Conservation (phyloP, 2,329 filamentous ascomycete species). For the Neonectria hederae region DNA sequence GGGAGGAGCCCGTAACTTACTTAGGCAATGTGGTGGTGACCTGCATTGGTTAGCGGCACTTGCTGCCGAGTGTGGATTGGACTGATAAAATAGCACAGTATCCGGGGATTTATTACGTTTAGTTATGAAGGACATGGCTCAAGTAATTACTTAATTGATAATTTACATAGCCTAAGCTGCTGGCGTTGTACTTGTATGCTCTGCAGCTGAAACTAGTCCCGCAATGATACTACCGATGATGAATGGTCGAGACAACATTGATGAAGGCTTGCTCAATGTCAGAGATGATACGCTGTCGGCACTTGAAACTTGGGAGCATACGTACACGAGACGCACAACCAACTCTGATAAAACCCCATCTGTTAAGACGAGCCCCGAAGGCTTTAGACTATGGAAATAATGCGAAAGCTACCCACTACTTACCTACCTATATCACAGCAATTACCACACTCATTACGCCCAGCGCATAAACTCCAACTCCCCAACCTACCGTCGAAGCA, state of each 20-base stretch:
- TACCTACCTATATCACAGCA: neutral
- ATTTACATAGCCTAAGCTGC: neutral
- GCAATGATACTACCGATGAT: neutral
- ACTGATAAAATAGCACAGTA: neutral
- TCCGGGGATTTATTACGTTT: neutral
- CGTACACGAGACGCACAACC: neutral
- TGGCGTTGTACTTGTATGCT: neutral
- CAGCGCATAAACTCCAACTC: slow-evolving; percentile 11
- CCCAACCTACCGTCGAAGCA: slow-evolving; percentile 7
- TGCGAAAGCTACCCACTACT: neutral
- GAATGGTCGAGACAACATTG: neutral
- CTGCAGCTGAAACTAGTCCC: neutral
- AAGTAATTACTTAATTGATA: neutral
- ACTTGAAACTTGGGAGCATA: neutral
- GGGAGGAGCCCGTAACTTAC: slow-evolving; percentile 12
- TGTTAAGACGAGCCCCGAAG: neutral
- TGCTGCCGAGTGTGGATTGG: neutral
- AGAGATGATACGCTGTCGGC: neutral
- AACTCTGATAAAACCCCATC: neutral
- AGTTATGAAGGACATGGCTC: no score
- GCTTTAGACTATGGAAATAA: neutral
- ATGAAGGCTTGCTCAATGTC: neutral
- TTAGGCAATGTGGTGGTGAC: slow-evolving; percentile 38
- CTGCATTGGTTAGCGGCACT: slow-evolving; percentile 39
- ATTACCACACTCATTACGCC: slow-evolving; percentile 6